Base-by-base conservation (phyloP, 345 rosid species). In the Corymbia maculata region DNA sequence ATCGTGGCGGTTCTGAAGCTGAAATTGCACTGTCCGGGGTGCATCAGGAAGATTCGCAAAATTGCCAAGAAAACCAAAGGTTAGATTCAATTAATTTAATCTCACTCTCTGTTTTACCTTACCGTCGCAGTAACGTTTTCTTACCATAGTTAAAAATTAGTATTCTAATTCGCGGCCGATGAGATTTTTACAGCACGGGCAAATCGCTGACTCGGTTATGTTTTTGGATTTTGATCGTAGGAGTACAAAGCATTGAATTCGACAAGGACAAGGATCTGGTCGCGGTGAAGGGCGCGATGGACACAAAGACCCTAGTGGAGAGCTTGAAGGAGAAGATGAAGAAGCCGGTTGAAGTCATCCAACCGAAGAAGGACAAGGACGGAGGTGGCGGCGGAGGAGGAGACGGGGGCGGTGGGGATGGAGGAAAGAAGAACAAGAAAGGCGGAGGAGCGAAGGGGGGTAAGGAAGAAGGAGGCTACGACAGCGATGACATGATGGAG, bases 231-330 rank as follows among this genome's bases (percentile, higher is more conserved):
- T 47, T 30, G 84, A 36, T 15, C 28, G 53, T 88, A 97, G 99
- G 99, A 16, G 97, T 98, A 86, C 88, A 92, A 7, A 90, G 91
- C 5, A 79, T 89, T 57, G 30, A 88, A 26, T n/a, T 94, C 9
- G 98, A 97, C 89, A 90, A 85, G 88, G 93, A 88, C 89, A 98
- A 94, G 90, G 97, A 95, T 52, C 51, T 91, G 90, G 95, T 95
- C 64, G 92, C 94, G 21, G 97, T 97, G 50, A 98, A 88, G 6
- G 99, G 99, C 55, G 92, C 94, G 0, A 95, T 97, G 97, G 98
- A 97, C 53, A 93, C 91, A 5, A 93, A 96, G 86, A 92, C 90
- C 45, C 85, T 98, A 91, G 86, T 90, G 1, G 95, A 92, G 55
- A 57, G 49, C 51, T 52, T 98, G 87, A 92, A 89, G 93, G 93